Conservation (phyloP, 1,284 basidiomycete genomes). For the Serendipita sp. region DNA sequence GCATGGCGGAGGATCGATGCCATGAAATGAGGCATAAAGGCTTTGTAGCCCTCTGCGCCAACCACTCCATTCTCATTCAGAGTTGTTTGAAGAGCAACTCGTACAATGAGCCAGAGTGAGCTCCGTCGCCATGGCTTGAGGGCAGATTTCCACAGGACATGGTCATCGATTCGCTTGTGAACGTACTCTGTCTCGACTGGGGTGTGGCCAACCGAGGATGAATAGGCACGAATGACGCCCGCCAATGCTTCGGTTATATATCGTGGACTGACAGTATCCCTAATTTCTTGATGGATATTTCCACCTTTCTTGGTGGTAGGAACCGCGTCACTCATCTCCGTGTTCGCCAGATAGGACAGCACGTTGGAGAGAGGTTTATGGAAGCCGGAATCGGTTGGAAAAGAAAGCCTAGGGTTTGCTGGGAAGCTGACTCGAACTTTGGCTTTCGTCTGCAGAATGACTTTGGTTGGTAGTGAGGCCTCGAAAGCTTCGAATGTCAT, state of each 20-base stretch:
- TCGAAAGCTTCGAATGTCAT: conserved; percentile 30
- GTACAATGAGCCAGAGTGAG: conserved; percentile 30
- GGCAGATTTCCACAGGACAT: conserved; percentile 28
- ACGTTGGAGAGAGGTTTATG: conserved; percentile 21
- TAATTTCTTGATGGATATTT: conserved; percentile 16
- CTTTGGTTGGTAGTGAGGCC: conserved; percentile 22
- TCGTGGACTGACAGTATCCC: conserved; percentile 25
- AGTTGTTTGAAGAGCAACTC: conserved; percentile 31
- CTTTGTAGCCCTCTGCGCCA: conserved; percentile 28
- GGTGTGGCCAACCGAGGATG: conserved; percentile 11
- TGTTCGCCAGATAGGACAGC: conserved; percentile 22
- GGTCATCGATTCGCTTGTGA: conserved; percentile 30
- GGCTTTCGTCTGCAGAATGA: conserved; percentile 25
- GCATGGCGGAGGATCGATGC: conserved; percentile 20
- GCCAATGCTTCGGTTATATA: conserved; percentile 31
- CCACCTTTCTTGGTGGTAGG: conserved; percentile 17
- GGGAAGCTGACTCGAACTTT: conserved; percentile 26
- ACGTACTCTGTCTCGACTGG: conserved; percentile 15
- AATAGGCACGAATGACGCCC: conserved; percentile 23
- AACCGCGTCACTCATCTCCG: conserved; percentile 12
- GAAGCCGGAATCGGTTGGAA: conserved; percentile 21
- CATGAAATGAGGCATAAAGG: conserved; percentile 31
- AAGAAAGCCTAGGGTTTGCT: conserved; percentile 22
- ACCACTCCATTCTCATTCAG: conserved; percentile 15
- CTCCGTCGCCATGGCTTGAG: conserved; percentile 33